A percentile compares a stretch with the other conserved stretches of the same genome.
phyloP scores from a whole-genome alignment of 1,284 basidiomycete species.

The Flammula alnicola region DNA sequence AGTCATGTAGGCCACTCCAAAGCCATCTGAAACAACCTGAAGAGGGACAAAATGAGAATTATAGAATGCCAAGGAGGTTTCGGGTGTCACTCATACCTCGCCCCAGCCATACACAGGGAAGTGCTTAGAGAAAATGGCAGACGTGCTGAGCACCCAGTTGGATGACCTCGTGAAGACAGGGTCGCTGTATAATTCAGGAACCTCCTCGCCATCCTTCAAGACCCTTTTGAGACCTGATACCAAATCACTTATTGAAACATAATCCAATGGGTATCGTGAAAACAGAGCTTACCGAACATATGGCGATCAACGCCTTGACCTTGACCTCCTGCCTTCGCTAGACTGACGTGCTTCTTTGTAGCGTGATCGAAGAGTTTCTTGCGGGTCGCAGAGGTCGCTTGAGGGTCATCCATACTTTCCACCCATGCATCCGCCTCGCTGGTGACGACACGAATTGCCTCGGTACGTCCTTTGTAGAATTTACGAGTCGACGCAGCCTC shows the following conservation, averaged over 20 bases:
- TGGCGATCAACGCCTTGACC: conserved; percentile 86
- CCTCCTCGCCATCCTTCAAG: conserved; percentile 61
- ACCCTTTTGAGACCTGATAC: conserved; percentile 73
- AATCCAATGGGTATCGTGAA: too few species aligned
- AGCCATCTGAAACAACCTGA: conserved; percentile 78
- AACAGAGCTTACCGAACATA: conserved; percentile 77
- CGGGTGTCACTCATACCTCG: conserved; percentile 66
- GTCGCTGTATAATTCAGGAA: conserved; percentile 75
- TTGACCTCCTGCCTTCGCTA: conserved; percentile 73
- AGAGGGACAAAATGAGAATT: conserved; percentile 7
- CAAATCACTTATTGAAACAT: too few species aligned
- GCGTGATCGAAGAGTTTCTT: conserved; percentile 68
- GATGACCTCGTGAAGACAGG: conserved; percentile 69
- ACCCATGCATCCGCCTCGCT: conserved; percentile 77
- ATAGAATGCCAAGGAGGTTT: too few species aligned
- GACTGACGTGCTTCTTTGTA: conserved; percentile 67
- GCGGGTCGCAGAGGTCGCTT: conserved; percentile 46
- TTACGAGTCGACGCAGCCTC: conserved; percentile 87
- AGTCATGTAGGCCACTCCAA: conserved; percentile 80
- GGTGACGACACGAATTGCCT: conserved; percentile 83
- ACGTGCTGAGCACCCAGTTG: conserved; percentile 83
- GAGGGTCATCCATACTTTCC: conserved; percentile 68
- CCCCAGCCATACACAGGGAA: conserved; percentile 88
- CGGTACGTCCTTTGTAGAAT: conserved; percentile 88
- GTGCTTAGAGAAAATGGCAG: conserved; percentile 82